Percentiles rank a stretch among this genome's conserved stretches.
Evolutionary conservation across 768 basidiomycete species (phyloP).

Genomic region (Polyporus arcularius): DNA sequence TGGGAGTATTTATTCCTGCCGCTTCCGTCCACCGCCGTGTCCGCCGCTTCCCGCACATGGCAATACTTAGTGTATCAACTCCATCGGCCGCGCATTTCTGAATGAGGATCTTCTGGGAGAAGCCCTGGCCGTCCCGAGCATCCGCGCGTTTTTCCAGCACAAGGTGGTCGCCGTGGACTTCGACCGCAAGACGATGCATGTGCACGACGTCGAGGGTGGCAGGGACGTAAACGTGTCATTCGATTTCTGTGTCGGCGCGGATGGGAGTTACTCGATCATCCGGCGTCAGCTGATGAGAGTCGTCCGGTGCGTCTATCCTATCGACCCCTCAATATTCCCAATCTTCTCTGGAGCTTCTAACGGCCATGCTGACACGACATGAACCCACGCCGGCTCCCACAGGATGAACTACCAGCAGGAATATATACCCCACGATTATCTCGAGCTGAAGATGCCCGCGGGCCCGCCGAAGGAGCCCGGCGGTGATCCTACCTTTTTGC

Average conservation of each 20-base stretch:
- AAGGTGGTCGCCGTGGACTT: slow-evolving; percentile 82
- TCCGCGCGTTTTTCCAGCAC: slow-evolving; percentile 77
- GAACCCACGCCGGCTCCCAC: slow-evolving; percentile 20
- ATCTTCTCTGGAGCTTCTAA: slow-evolving; percentile 6
- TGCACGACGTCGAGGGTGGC: slow-evolving; percentile 48
- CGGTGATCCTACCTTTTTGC: slow-evolving; percentile 70
- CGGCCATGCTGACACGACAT: slow-evolving; percentile 4
- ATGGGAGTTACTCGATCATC: slow-evolving; percentile 92
- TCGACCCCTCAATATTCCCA: slow-evolving; percentile 24
- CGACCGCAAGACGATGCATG: slow-evolving; percentile 54
- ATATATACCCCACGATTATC: slow-evolving; percentile 94
- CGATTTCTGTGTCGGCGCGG: slow-evolving; percentile 87
- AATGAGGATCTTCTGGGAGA: slow-evolving; percentile 86
- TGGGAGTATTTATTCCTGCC: slow-evolving; percentile 5
- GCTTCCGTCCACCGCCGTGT: slow-evolving; percentile 12
- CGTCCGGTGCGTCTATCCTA: slow-evolving; percentile 63
- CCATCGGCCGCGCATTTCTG: slow-evolving; percentile 85
- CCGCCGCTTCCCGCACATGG: neutral
- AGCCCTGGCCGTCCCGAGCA: slow-evolving; percentile 58
- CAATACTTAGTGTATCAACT: slow-evolving; percentile 78
- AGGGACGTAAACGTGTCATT: slow-evolving; percentile 53
- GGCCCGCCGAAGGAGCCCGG: slow-evolving; percentile 49
- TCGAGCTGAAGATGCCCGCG: slow-evolving; percentile 95
- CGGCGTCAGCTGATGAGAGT: slow-evolving; percentile 95
- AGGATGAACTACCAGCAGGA: slow-evolving; percentile 96